Percentiles rank a stretch among this genome's conserved stretches.
These are phyloP conservation scores for Acanthamoeba royreba DNA, from an alignment of 208 protist species.

Conservation along the genomic window DNA sequence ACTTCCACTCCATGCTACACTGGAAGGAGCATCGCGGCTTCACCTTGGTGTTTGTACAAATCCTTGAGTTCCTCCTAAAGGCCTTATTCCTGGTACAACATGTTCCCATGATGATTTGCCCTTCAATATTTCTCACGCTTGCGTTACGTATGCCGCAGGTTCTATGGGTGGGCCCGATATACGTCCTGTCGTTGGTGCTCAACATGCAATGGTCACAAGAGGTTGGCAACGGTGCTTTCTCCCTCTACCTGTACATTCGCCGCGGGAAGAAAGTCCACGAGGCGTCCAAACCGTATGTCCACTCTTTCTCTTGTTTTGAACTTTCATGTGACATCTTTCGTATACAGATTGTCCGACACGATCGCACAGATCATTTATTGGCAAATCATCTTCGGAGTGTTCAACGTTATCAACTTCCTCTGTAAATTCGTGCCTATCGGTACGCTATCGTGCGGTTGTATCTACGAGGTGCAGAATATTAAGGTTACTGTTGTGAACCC, in stretches of 20 bases:
- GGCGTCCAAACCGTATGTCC: background rate
- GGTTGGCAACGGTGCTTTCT: background rate
- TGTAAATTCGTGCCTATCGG: slow-evolving; percentile 31
- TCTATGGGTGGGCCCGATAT: slow-evolving; percentile 25
- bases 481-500: background rate
- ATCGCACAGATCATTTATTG: slow-evolving; percentile 19
- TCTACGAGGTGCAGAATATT: no score
- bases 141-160: background rate
- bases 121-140: background rate
- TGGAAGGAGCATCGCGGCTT: background rate
- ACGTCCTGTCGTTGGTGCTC: slow-evolving; percentile 25
- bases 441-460: background rate
- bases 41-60: background rate
- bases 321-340: background rate
- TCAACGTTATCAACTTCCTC: slow-evolving; percentile 11
- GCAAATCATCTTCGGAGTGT: slow-evolving; percentile 25
- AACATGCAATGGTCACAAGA: slow-evolving; percentile 39
- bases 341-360: background rate
- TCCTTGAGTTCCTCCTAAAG: background rate
- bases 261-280: background rate
- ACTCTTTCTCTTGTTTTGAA: background rate
- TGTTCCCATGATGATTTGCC: background rate
- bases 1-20: slow-evolving; percentile 12
- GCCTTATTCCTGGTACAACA: background rate
- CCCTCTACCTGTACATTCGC: slow-evolving; percentile 21